A percentile compares a stretch with the other conserved stretches of the same genome.
Evolutionary conservation across 2,329 filamentous ascomycete genomes (phyloP).

Genomic region (Venturia carpophila): DNA sequence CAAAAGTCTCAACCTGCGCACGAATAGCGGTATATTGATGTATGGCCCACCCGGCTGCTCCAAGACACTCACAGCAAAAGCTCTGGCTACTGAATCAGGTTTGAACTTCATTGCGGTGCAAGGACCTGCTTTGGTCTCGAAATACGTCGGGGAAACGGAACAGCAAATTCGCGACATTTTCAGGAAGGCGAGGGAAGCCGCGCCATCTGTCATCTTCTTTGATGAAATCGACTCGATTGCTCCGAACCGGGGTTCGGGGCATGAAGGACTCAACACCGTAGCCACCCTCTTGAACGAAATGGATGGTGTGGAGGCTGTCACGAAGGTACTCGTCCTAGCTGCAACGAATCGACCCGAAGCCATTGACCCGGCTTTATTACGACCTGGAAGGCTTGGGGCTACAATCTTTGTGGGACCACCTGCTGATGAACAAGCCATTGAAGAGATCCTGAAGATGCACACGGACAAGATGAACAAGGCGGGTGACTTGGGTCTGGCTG

Average conservation of each 20-base stretch:
- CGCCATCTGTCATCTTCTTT: constrained; percentile 91
- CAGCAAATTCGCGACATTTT: constrained; percentile 79
- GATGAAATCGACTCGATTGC: constrained; percentile 91
- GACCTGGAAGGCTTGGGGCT: constrained; percentile 77
- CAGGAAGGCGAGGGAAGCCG: constrained; percentile 72
- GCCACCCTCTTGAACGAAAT: constrained; percentile 89
- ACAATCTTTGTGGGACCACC: constrained; percentile 82
- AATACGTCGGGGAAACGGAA: constrained; percentile 96
- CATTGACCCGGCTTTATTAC: constrained; percentile 76
- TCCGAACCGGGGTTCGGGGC: constrained; percentile 45
- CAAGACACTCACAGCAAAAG: constrained; percentile 87
- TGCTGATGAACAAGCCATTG: constrained; percentile 58
- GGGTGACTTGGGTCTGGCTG: constrained; percentile 3
- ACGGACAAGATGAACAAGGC: neutral
- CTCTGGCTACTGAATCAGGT: constrained; percentile 79
- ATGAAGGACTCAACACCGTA: constrained; percentile 66
- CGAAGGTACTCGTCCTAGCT: constrained; percentile 77
- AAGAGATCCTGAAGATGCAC: constrained; percentile 70
- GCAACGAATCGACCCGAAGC: constrained; percentile 86
- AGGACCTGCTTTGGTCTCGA: constrained; percentile 85
- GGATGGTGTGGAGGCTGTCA: constrained; percentile 83
- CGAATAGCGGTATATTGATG: constrained; percentile 74
- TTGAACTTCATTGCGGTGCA: constrained; percentile 95
- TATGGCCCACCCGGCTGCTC: constrained; percentile 93
- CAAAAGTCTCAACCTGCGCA: constrained; percentile 44